Evolutionary conservation across 257 asterid genomes (phyloP), one percentile per base, ranked within the genome.

Genomic region (Jacaranda mimosifolia): DNA sequence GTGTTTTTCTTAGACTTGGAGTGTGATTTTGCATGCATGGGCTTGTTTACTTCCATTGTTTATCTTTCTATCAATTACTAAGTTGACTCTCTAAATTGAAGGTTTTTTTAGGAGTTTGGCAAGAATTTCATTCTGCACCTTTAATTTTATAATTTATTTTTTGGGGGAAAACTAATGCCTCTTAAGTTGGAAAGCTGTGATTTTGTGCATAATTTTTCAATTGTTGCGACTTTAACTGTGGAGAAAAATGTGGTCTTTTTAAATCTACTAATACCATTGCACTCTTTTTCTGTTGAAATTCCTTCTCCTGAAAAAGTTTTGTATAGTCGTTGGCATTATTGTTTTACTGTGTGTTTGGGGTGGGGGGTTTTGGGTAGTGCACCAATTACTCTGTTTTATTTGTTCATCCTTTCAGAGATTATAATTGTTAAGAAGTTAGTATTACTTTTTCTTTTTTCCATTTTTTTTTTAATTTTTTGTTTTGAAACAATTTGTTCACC

Each of bases 21-120:
- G 72, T 62, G 63, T 74, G 72, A 70, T 74, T 66, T 64, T 70
- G 79, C 83, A 73, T 80, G 80, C 77, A 68, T 73, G 79, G 45
- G 9, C 18, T 65, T 58, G 9, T 73, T 60, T 46, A 38, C 32
- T 52, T 52, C 58, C 38, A 58, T 48, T 62, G 68, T 38, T 63
- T 4, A 63, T 32, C 18, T 74, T 26, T 26, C 57, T 4, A 60
- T 67, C 62, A 38, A 66, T 77, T 77, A 13, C 14, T 73, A 1
- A 4, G 36, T 36, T 77, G 62, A 42, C 21, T 32, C 11, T 19
- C 32, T 48, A 3, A 73, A 38, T 55, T 74, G 76, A 36, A 32
- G 43, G 1, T 39, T 11, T 46, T 62, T 45, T 9, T 4, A 53
- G 58, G 49, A 36, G 10, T 14, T 49, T 55, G 72, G 60, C 39